These are phyloP conservation scores for Colletotrichum orbiculare DNA, from an alignment of 2,329 filamentous ascomycete genomes.

Conservation along the genomic window DNA sequence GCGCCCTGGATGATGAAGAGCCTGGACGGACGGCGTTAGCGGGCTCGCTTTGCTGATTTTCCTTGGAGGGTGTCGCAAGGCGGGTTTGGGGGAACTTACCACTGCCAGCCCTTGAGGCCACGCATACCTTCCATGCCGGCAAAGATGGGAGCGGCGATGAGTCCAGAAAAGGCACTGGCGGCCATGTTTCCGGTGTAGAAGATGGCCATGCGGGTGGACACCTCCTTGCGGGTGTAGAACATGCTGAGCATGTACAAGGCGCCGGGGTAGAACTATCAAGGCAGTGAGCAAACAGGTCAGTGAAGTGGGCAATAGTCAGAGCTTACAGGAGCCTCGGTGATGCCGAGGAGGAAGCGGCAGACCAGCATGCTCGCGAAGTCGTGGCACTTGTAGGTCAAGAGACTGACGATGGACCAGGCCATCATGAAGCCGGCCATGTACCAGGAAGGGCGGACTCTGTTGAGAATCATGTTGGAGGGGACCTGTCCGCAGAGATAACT, in stretches of 20 bases:
- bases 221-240: slow-evolving; percentile 38
- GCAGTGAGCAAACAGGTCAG: too few species aligned
- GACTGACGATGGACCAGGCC: slow-evolving; percentile 36
- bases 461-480: slow-evolving; percentile 49
- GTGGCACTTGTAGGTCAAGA: slow-evolving; percentile 36
- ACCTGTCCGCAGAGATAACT: slow-evolving; percentile 39
- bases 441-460: slow-evolving; percentile 41
- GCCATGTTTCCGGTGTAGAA: slow-evolving; percentile 57
- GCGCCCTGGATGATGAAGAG: slow-evolving; percentile 56
- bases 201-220: slow-evolving; percentile 50
- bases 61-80: neutral
- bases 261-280: slow-evolving; percentile 35
- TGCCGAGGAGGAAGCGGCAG: slow-evolving; percentile 36
- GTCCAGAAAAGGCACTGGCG: slow-evolving; percentile 56
- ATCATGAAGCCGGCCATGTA: slow-evolving; percentile 38
- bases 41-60: neutral
- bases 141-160: slow-evolving; percentile 57
- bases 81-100: slow-evolving; percentile 41
- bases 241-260: slow-evolving; percentile 37
- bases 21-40: slow-evolving; percentile 15
- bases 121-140: slow-evolving; percentile 52
- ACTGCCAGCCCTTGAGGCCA: slow-evolving; percentile 55
- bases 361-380: slow-evolving; percentile 31
- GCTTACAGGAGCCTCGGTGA: slow-evolving; percentile 36
- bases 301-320: too few species aligned